Evolutionary conservation across 1,284 basidiomycete genomes (phyloP).

Genomic region (Hymenochaete sp.): DNA sequence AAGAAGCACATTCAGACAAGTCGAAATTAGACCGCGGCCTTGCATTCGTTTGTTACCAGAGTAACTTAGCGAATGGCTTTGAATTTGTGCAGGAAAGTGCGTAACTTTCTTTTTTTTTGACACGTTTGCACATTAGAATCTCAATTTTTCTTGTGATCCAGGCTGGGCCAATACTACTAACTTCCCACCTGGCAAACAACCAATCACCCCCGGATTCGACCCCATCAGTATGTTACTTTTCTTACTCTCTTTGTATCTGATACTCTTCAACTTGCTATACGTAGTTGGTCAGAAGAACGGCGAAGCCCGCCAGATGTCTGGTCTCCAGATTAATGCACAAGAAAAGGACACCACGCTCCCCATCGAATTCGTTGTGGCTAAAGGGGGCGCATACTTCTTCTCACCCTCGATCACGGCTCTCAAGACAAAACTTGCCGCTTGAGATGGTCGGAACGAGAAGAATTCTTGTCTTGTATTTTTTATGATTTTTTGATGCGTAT

Average conservation of each 20-base stretch:
- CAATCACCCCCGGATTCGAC: slow-evolving; percentile 25
- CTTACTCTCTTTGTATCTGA: neutral
- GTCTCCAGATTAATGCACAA: slow-evolving; percentile 33
- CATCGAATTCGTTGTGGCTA: slow-evolving; percentile 27
- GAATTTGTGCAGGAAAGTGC: slow-evolving; percentile 35
- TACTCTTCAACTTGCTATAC: neutral
- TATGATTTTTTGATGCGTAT: too few species aligned
- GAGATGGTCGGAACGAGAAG: too few species aligned
- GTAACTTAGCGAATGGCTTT: slow-evolving; percentile 38
- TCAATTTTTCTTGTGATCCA: neutral
- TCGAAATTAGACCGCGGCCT: slow-evolving; percentile 40
- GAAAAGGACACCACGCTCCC: slow-evolving; percentile 23
- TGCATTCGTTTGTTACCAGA: slow-evolving; percentile 42
- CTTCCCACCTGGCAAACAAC: slow-evolving; percentile 23
- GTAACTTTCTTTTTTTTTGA: slow-evolving; percentile 4
- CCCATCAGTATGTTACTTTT: slow-evolving; percentile 19
- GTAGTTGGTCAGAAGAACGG: slow-evolving; percentile 37
- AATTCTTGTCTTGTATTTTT: too few species aligned
- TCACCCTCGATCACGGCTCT: slow-evolving; percentile 33
- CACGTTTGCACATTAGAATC: neutral
- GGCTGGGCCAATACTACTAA: slow-evolving; percentile 27
- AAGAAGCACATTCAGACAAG: slow-evolving; percentile 29
- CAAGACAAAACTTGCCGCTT: slow-evolving; percentile 21
- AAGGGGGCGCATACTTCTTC: slow-evolving; percentile 39
- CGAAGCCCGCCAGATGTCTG: slow-evolving; percentile 29